phyloP scores from a whole-genome alignment of 2,329 filamentous ascomycete species.

The Penicillium sp. region DNA sequence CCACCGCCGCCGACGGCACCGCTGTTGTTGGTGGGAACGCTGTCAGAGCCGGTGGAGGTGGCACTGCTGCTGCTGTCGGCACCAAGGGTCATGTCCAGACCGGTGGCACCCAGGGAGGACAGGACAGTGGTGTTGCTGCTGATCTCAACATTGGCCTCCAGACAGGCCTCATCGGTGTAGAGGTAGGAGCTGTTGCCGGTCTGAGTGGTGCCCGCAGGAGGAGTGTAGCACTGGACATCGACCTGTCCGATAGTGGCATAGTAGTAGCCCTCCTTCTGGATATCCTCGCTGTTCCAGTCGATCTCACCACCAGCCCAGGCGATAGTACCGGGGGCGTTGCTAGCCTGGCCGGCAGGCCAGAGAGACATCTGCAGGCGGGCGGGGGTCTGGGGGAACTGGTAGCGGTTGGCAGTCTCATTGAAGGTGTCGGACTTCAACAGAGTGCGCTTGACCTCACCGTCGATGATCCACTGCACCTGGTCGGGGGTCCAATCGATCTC shows the following conservation, averaged over 20 bases:
- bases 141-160: conserved; percentile 72
- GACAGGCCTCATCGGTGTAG: conserved; percentile 60
- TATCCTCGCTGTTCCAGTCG: conserved; percentile 76
- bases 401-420: conserved; percentile 77
- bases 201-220: conserved; percentile 64
- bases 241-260: conserved; percentile 75
- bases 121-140: conserved; percentile 70
- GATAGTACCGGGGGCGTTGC: conserved; percentile 78
- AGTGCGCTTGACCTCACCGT: conserved; percentile 70
- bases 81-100: conserved; percentile 59
- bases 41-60: conserved; percentile 25
- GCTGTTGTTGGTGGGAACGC: conserved; percentile 31
- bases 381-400: conserved; percentile 85
- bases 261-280: conserved; percentile 81
- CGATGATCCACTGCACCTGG: conserved; percentile 76
- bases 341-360: conserved; percentile 81
- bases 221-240: conserved; percentile 79
- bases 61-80: conserved; percentile 23
- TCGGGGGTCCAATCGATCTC: conserved; percentile 92
- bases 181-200: conserved; percentile 64
- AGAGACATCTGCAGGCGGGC: conserved; percentile 87
- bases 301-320: conserved; percentile 88
- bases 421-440: conserved; percentile 74
- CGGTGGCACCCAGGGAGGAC: conserved; percentile 73
- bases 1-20: conserved; percentile 25